phyloP scores from a whole-genome alignment of 2,329 filamentous ascomycete species.

The Emmonsia crescens region DNA sequence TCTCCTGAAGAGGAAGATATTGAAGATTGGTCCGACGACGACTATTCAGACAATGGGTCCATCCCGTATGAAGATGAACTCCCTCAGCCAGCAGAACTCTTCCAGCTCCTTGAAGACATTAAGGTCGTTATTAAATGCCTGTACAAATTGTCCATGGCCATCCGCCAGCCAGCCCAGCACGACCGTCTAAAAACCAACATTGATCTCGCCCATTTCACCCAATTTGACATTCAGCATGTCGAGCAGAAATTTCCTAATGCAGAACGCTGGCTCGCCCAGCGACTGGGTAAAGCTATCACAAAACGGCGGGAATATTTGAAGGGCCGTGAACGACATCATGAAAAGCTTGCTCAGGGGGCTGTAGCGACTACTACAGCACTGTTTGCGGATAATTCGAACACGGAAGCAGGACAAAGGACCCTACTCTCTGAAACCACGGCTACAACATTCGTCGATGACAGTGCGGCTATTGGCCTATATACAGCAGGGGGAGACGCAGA shows the following conservation, averaged over 20 bases:
- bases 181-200: constrained; percentile 18
- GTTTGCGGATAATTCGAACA: neutral
- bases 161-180: constrained; percentile 26
- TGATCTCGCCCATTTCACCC: constrained; percentile 5
- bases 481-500: neutral
- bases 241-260: constrained; percentile 21
- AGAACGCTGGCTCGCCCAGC: constrained; percentile 12
- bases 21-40: neutral
- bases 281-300: constrained; percentile 27
- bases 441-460: neutral
- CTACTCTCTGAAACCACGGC: neutral
- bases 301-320: constrained; percentile 27
- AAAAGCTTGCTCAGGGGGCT: constrained; percentile 17
- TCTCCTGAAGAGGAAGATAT: neutral
- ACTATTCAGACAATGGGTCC: neutral
- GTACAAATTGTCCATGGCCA: constrained; percentile 25
- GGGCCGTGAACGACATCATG: constrained; percentile 28
- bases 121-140: constrained; percentile 20
- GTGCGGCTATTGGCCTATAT: neutral
- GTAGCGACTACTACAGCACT: constrained; percentile 12
- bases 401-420: neutral
- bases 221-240: constrained; percentile 16
- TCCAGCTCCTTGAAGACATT: neutral
- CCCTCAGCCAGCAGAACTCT: neutral
- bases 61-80: neutral